phyloP scores from a whole-genome alignment of 192 early-diverging fungal species.

The Umbelopsis ramanniana region DNA sequence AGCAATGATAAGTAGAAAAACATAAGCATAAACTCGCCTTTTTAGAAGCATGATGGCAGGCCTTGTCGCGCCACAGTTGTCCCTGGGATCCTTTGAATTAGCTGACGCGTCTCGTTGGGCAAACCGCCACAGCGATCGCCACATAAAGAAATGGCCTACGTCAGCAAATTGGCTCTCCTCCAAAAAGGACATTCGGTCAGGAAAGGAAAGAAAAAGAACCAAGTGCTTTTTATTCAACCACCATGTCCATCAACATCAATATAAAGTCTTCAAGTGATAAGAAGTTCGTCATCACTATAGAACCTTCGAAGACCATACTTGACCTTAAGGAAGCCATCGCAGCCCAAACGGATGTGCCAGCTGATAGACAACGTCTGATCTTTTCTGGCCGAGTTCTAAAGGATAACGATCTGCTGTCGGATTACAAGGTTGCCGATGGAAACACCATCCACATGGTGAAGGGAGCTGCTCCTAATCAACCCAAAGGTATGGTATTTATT shows the following conservation, averaged over 20 bases:
- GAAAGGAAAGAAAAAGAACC: too few relatives aligned
- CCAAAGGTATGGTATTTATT: conserved; percentile 22
- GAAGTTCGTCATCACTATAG: conserved; percentile 68
- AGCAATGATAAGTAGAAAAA: too few relatives aligned
- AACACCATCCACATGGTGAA: conserved; percentile 94
- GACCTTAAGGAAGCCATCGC: conserved; percentile 81
- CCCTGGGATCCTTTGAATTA: neutral
- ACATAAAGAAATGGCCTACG: conserved; percentile 23
- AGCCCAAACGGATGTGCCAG: conserved; percentile 62
- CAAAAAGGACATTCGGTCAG: neutral
- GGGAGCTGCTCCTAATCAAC: conserved; percentile 52
- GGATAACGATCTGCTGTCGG: conserved; percentile 76
- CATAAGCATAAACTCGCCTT: too few relatives aligned
- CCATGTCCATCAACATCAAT: conserved; percentile 70
- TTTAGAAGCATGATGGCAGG: too few relatives aligned
- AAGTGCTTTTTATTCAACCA: conserved; percentile 10
- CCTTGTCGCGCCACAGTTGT: neutral
- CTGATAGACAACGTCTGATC: conserved; percentile 83
- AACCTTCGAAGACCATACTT: conserved; percentile 63
- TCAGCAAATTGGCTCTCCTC: neutral
- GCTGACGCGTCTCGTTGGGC: neutral
- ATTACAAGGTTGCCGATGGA: conserved; percentile 85
- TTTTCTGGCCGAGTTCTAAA: conserved; percentile 95
- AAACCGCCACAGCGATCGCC: neutral
- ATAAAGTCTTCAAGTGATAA: conserved; percentile 78